phyloP scores from a whole-genome alignment of 2,329 filamentous ascomycete genomes.

The Xylaria sp. region DNA sequence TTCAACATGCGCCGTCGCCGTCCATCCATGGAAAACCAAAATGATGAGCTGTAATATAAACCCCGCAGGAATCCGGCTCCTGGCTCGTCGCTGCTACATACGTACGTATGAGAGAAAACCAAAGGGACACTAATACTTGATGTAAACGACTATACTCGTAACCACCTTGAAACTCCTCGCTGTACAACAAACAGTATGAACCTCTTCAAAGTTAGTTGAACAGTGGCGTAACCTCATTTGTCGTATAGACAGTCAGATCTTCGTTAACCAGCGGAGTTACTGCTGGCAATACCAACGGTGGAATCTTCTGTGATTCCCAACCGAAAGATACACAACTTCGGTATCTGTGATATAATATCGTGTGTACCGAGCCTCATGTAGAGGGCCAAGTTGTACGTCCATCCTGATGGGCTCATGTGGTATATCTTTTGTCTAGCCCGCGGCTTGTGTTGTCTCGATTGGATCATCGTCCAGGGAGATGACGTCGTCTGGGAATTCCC shows the following conservation, averaged over 20 bases:
- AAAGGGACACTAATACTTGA: neutral
- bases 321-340: too few species aligned
- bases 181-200: constrained; percentile 2
- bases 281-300: too few species aligned
- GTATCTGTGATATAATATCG: too few species aligned
- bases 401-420: neutral
- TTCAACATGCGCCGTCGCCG: too few species aligned
- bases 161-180: constrained; percentile 7
- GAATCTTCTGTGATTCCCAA: too few species aligned
- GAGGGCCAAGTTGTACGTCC: neutral
- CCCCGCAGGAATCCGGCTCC: too few species aligned
- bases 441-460: neutral
- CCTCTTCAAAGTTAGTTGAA: neutral
- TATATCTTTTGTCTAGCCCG: constrained; percentile 7
- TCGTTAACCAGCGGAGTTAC: too few species aligned
- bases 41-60: too few species aligned
- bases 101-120: neutral
- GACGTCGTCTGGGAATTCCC: constrained; percentile 5
- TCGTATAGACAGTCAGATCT: too few species aligned
- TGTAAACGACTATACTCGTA: constrained; percentile 3
- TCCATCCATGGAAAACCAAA: too few species aligned
- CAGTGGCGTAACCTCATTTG: too few species aligned
- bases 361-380: too few species aligned
- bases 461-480: neutral
- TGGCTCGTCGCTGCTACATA: neutral